Evolutionary conservation across 805 yeast species (phyloP).

Genomic region (Diddensiella santjacobensis): DNA sequence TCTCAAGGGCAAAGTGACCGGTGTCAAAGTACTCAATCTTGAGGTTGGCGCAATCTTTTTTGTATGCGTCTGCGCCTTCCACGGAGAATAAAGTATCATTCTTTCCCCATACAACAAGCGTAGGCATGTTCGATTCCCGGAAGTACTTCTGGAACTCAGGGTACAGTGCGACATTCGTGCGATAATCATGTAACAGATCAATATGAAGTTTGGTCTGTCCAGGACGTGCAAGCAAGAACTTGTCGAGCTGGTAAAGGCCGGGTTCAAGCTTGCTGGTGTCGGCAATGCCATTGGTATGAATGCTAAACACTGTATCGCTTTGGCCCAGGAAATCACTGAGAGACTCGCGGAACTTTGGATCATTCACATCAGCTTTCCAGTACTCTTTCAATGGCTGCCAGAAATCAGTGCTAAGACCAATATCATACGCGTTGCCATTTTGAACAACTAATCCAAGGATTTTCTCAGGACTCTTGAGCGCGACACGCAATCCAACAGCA

Average conservation of each 20-base stretch:
- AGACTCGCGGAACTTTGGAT: constrained; percentile 14
- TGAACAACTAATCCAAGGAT: constrained; percentile 38
- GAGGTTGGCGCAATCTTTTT: constrained; percentile 32
- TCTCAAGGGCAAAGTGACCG: constrained; percentile 41
- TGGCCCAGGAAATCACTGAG: constrained; percentile 9
- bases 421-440: constrained; percentile 45
- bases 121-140: constrained; percentile 33
- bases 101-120: constrained; percentile 41
- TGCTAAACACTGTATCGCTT: constrained; percentile 21
- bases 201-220: constrained; percentile 35
- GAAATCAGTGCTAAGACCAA: constrained; percentile 37
- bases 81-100: constrained; percentile 37
- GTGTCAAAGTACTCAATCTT: constrained; percentile 31
- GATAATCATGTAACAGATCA: constrained; percentile 37
- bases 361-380: constrained; percentile 31
- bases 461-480: constrained; percentile 33
- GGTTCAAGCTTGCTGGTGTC: constrained; percentile 31
- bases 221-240: constrained; percentile 26
- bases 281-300: constrained; percentile 34
- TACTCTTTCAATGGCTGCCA: constrained; percentile 38
- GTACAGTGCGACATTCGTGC: constrained; percentile 35
- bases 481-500: constrained; percentile 41
- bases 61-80: constrained; percentile 40
- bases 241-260: constrained; percentile 33
- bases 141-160: constrained; percentile 38